Percentiles rank a stretch among this genome's conserved stretches.
Conservation (phyloP, 805 yeast genomes). For the Starmerella roubikii region DNA sequence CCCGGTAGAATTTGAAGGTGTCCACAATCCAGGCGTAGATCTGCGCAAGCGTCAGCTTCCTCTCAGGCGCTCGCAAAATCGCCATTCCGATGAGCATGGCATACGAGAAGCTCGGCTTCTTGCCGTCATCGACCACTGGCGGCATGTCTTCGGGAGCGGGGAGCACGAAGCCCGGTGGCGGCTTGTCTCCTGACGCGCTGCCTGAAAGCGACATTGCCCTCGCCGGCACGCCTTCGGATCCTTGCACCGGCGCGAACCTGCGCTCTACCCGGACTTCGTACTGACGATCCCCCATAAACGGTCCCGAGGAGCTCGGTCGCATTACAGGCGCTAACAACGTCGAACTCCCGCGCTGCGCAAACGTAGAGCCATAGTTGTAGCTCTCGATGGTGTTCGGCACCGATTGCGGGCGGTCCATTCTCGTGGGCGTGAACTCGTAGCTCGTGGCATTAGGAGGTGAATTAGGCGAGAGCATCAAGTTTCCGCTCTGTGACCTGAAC, state of each 20-base stretch:
- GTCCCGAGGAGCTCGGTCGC: too few relatives aligned
- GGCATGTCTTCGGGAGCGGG: constrained; percentile 28
- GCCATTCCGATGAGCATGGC: constrained; percentile 92
- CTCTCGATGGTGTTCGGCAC: background rate
- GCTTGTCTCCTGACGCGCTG: too few relatives aligned
- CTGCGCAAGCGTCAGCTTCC: constrained; percentile 64
- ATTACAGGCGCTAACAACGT: too few relatives aligned
- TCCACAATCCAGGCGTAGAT: constrained; percentile 86
- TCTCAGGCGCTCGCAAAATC: constrained; percentile 60
- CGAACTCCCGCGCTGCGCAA: too few relatives aligned
- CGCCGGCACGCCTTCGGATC: too few relatives aligned
- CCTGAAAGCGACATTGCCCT: background rate
- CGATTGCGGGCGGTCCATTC: background rate
- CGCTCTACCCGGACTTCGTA: too few relatives aligned
- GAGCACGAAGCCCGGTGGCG: constrained; percentile 4
- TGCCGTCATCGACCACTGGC: constrained; percentile 37
- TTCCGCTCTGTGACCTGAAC: background rate
- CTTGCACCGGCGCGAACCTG: too few relatives aligned
- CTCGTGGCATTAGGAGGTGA: background rate
- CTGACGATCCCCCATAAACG: too few relatives aligned
- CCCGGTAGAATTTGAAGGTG: constrained; percentile 69
- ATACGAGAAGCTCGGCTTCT: constrained; percentile 86
- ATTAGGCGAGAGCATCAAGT: background rate
- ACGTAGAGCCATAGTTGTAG: too few relatives aligned
- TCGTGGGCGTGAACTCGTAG: background rate